A percentile compares a stretch with the other conserved stretches of the same genome.
Conservation (phyloP, 2,329 filamentous ascomycete species). For the Talaromyces amestolkiae region DNA sequence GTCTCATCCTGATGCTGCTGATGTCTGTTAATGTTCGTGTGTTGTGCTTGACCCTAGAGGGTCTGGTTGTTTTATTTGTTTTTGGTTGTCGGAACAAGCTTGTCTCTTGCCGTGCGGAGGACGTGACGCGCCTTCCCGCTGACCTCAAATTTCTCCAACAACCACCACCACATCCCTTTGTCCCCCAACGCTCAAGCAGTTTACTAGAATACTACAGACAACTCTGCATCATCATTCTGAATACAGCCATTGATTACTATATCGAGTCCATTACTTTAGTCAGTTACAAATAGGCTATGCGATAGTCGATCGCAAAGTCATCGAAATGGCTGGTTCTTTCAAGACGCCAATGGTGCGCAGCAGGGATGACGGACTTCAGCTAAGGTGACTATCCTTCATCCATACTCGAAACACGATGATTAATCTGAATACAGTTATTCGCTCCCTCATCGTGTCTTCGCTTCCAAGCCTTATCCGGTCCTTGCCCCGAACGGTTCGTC, state of each 20-base stretch:
- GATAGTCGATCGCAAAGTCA: slow-evolving; percentile 6
- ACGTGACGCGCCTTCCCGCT: slow-evolving; percentile 20
- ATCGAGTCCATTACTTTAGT: no score
- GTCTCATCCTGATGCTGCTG: slow-evolving; percentile 1
- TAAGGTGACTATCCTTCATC: slow-evolving; percentile 35
- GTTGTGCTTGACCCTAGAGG: not conserved
- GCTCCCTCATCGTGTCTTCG: slow-evolving; percentile 57
- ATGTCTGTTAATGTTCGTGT: not conserved
- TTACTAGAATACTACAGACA: not conserved
- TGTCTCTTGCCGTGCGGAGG: slow-evolving; percentile 15
- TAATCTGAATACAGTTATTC: slow-evolving; percentile 53
- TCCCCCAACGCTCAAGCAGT: not conserved
- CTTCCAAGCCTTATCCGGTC: slow-evolving; percentile 57
- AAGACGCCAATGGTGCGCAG: slow-evolving; percentile 38
- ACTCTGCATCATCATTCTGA: not conserved
- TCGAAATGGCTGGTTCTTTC: slow-evolving; percentile 35
- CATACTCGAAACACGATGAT: not conserved
- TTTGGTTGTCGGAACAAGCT: not conserved
- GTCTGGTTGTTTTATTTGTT: slow-evolving; percentile 14
- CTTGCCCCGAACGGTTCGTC: slow-evolving; percentile 61
- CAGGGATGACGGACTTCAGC: slow-evolving; percentile 41
- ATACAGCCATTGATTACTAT: not conserved
- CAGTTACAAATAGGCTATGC: not conserved
- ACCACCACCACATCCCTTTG: not conserved
- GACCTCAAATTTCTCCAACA: slow-evolving; percentile 16